Evolutionary conservation across 108 stramenopile species (phyloP), one percentile per base, ranked within the genome.

Genomic region (Schizochytrium sp.): DNA sequence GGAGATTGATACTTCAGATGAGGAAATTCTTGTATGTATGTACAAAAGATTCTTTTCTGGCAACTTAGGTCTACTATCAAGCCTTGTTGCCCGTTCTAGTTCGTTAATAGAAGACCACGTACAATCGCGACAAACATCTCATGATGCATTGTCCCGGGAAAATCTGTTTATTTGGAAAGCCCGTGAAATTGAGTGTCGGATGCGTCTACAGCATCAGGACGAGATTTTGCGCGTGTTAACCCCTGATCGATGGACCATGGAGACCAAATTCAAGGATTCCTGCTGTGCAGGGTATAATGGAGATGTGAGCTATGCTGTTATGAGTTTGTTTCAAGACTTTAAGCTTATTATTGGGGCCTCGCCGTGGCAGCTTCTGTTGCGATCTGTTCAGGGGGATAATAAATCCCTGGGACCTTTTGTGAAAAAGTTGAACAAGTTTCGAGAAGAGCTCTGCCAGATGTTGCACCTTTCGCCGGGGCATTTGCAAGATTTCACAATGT

Each of bases 401-500:
- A 7, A 38, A 44, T 69, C 64, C 1, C 28, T 83, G 0, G 1
- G 55, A 5, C 28, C 10, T 0, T 83, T 83, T 83, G 40, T 42
- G 12, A 55, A 5, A 47, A 55, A 55, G 47, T n/a, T 83, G 47
- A 38, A 7, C 28, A 42, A 42, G 8, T 83, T 83, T 42, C 50
- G 55, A 50, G 10, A 55, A 10, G n/a, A 40, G 4, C 76, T 83
- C 5, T 3, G 47, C 13, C 50, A 83, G 10, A 13, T 17, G 15
- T 42, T 83, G 47, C 47, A 42, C 13, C 47, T 83, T 28, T 83
- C 76, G 76, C 50, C 49, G 8, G 5, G 76, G 5, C 53, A 83
- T n/a, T 40, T 49, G 10, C 10, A 47, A 2, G 76, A 7, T 38
- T 83, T 55, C 47, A 47, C 4, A n/a, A 42, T 5, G 28, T n/a